phyloP scores from a whole-genome alignment of 129 eudicot species.

The Flaveria trinervia region DNA sequence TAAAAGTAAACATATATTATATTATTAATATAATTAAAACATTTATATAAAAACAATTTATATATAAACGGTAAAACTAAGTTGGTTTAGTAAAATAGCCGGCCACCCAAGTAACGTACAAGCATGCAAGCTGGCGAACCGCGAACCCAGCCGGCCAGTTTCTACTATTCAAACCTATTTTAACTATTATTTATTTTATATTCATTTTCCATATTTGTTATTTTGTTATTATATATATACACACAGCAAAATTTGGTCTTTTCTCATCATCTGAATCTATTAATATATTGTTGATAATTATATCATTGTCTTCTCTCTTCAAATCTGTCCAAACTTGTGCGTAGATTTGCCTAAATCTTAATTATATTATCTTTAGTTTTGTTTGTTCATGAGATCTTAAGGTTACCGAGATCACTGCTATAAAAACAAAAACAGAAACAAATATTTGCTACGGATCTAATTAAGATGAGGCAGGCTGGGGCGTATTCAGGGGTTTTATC shows the following conservation, averaged over 20 bases:
- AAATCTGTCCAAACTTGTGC: background rate
- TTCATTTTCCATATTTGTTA: background rate
- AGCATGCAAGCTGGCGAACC: constrained; percentile 23
- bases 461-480: constrained; percentile 66
- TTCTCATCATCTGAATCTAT: constrained; percentile 16
- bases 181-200: background rate
- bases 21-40: too few relatives aligned
- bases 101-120: constrained; percentile 23
- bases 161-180: background rate
- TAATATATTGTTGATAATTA: background rate
- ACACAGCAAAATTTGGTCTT: constrained; percentile 2
- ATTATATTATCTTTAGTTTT: background rate
- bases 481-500: constrained; percentile 56
- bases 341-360: background rate
- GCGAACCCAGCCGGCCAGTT: constrained; percentile 17
- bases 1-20: too few relatives aligned
- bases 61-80: background rate
- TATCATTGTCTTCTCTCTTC: background rate
- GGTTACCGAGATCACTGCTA: background rate
- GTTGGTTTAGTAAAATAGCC: constrained; percentile 25
- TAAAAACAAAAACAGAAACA: too few relatives aligned
- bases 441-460: background rate
- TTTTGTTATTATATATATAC: constrained; percentile 9
- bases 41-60: too few relatives aligned
- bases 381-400: background rate